Conservation (phyloP, 805 yeast species). For the Maudiozyma saulgeensis region DNA sequence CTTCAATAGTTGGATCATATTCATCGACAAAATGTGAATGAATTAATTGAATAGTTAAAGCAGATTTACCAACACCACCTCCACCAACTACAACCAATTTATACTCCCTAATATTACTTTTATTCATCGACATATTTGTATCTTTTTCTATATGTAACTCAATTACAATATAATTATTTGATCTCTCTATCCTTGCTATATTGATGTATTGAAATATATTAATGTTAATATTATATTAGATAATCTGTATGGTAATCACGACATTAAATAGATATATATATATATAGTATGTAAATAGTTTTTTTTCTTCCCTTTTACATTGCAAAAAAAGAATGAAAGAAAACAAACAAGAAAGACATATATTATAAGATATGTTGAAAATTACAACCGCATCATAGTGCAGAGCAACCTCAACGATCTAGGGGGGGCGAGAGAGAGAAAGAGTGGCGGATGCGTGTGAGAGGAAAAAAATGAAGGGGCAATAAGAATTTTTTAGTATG, state of each 20-base stretch:
- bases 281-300: neutral
- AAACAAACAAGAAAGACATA: too few species aligned
- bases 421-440: too few species aligned
- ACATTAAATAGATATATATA: neutral
- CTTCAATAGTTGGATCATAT: slow-evolving; percentile 97
- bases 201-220: neutral
- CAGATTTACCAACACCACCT: slow-evolving; percentile 98
- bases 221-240: too few species aligned
- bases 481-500: too few species aligned
- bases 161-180: neutral
- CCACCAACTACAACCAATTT: slow-evolving; percentile 96
- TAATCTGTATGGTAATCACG: too few species aligned
- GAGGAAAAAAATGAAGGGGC: neutral
- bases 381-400: too few species aligned
- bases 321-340: neutral
- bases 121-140: slow-evolving; percentile 14
- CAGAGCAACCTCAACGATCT: too few species aligned
- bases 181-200: neutral
- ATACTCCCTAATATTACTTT: slow-evolving; percentile 55
- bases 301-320: too few species aligned
- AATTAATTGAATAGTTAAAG: slow-evolving; percentile 87
- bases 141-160: neutral
- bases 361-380: too few species aligned
- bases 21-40: slow-evolving; percentile 95
- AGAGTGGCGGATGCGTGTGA: too few species aligned